Base-by-base conservation (phyloP, 2,329 filamentous ascomycete species). In the Drechslera avenae region DNA sequence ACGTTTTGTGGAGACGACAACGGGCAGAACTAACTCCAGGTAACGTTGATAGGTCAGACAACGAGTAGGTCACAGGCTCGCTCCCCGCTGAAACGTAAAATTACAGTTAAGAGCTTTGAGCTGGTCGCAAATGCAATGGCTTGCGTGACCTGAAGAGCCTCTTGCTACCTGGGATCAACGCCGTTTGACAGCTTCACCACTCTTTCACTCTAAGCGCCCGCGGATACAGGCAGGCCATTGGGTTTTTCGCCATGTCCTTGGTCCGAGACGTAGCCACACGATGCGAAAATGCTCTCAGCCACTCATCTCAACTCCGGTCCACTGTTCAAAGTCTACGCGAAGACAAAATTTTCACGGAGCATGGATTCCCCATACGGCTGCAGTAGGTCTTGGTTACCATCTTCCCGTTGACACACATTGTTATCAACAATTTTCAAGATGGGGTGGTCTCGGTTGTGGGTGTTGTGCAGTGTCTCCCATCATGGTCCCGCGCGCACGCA, bases 301-400 rank as follows among this genome's bases (percentile, higher is more conserved):
- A n/a, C 14, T 39, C 33, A 6, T 46, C 19, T 40, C 16, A 47
- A 31, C 28, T 51, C 39, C 36, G 26, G 36, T n/a, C 48, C 18
- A 39, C 14, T 19, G 17, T 41, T 34, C n/a, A 14, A n/a, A 9
- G 33, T 34, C 36, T 32, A 14, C 46, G 16, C 19, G 35, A 23
- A 19, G 37, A 26, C n/a, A 46, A 16, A 28, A 33, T 36, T 40
- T 34, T 39, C 36, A 23, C 26, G 23, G 19, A 40, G 23, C 36
- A 51, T 46, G 48, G 36, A 47, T 41, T 45, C 17, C 8, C 8
- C 42, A n/a, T 13, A 31, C 35, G 19, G 28, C 8, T 12, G 21
- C 44, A 21, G 44, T 34, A 39, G 10, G 26, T 46, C 34, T 32
- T 39, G 26, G 28, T n/a, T 12, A 23, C 31, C 21, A 30, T 39